Base-by-base conservation (phyloP, 2,329 filamentous ascomycete genomes). In the Dothideomycetes sp. region DNA sequence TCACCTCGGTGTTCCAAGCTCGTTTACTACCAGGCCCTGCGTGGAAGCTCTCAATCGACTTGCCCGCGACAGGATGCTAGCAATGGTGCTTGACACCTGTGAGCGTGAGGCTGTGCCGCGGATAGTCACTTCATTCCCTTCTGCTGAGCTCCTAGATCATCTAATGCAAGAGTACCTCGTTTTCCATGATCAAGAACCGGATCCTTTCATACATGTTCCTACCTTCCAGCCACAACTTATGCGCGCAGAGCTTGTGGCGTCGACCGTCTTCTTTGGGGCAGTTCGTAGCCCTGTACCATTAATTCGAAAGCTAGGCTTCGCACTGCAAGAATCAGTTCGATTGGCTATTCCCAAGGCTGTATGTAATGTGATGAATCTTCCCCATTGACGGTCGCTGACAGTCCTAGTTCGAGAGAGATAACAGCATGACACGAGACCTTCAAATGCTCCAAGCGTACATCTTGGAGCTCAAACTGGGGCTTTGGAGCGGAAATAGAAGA, bases 1-100 rank as follows among this genome's bases (percentile, higher is more conserved):
- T 4, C 3, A 37, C 12, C 9, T 37, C 14, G 35, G 35, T 16
- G 19, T 24, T 16, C 14, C 35, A 27, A n/a, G 7, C 16, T 5
- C 31, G n/a, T n/a, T 7, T 33, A 33, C 31, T 5, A 5, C 12
- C 12, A 33, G 31, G 14, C 31, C 31, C 14, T 33, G 31, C 14
- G 31, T 5, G 16, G 31, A 33, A 33, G 7, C 7, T 9, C 19
- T 61, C 14, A 40, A 48, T 32, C 49, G 48, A 19, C 45, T 49
- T n/a, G 52, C 52, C 19, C 52, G 59, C 18, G 78, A 82, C 52
- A 66, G 65, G 22, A 65, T 80, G 2, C 60, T 82, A 35, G 73
- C 69, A n/a, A 65, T 80, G 33, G 68, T 81, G 1, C 58, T 81
- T 14, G 62, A 66, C 31, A 72, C 68, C 5, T 76, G 70, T 45